phyloP scores from a whole-genome alignment of 352 stramenopile genomes.

The Pythium pectinolyticum region DNA sequence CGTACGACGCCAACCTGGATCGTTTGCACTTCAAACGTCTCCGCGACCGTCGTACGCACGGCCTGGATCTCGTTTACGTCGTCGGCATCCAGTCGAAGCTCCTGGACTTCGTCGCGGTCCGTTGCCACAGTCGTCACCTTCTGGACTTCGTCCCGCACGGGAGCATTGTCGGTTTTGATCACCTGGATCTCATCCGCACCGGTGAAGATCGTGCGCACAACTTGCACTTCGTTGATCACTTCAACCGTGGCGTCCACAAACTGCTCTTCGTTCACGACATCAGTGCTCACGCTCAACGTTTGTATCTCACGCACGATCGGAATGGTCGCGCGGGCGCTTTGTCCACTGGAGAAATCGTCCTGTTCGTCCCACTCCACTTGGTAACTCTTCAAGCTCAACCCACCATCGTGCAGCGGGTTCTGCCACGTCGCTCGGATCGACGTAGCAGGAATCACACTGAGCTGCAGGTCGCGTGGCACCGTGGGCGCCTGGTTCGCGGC shows the following conservation, averaged over 20 bases:
- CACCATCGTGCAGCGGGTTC: conserved; percentile 91
- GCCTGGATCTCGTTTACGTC: conserved; percentile 93
- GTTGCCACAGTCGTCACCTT: conserved; percentile 89
- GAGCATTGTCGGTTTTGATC: conserved; percentile 66
- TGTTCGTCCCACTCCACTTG: conserved; percentile 84
- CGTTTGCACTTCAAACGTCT: conserved; percentile 87
- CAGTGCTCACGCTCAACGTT: conserved; percentile 68
- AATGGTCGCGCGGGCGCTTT: conserved; percentile 65
- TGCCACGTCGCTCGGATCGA: conserved; percentile 85
- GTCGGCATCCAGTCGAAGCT: conserved; percentile 73
- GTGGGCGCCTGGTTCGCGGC: conserved; percentile 67
- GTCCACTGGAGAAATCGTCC: conserved; percentile 66
- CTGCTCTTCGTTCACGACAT: conserved; percentile 93
- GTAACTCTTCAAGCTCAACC: conserved; percentile 75
- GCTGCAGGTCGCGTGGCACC: conserved; percentile 49
- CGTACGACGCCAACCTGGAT: conserved; percentile 75
- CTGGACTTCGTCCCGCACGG: conserved; percentile 90
- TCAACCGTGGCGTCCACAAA: conserved; percentile 91
- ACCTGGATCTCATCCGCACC: conserved; percentile 89
- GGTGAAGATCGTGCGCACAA: conserved; percentile 86
- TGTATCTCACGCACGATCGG: conserved; percentile 93
- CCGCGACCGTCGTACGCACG: conserved; percentile 69
- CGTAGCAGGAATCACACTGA: conserved; percentile 60
- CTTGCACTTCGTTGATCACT: conserved; percentile 96
- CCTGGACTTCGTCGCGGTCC: conserved; percentile 92